Percentiles rank a stretch among this genome's conserved stretches.
phyloP scores from a whole-genome alignment of 1,284 basidiomycete genomes.

The Pseudozyma hubeiensis region DNA sequence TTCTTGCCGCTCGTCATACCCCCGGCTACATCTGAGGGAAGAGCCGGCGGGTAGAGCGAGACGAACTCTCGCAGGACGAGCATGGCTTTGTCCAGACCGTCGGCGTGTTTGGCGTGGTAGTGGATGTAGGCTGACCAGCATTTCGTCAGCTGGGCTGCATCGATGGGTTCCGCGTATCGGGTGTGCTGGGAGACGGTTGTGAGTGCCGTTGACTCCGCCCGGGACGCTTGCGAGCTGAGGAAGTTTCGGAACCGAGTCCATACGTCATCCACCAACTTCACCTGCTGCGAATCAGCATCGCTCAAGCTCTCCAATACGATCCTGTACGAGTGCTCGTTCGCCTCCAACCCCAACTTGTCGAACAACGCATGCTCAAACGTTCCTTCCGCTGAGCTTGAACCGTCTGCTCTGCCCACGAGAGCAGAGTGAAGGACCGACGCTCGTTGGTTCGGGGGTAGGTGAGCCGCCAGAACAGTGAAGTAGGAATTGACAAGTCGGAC shows the following conservation, averaged over 20 bases:
- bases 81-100: conserved; percentile 20
- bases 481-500: conserved; percentile 83
- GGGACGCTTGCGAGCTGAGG: not conserved
- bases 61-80: conserved; percentile 8
- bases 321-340: conserved; percentile 55
- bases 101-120: conserved; percentile 30
- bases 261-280: conserved; percentile 15
- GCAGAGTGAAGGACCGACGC: conserved; percentile 10
- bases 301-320: conserved; percentile 44
- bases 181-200: not conserved
- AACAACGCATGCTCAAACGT: conserved; percentile 44
- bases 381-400: not conserved
- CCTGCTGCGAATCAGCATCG: not conserved
- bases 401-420: not conserved
- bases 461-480: conserved; percentile 76
- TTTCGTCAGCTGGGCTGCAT: conserved; percentile 29
- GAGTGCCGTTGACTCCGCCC: not conserved
- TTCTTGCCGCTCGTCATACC: not conserved
- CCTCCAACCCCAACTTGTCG: conserved; percentile 24
- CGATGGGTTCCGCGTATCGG: not conserved
- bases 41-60: conserved; percentile 21
- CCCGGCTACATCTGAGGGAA: not conserved
- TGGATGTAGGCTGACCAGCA: conserved; percentile 54
- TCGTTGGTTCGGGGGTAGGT: conserved; percentile 56
- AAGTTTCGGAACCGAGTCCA: conserved; percentile 40